Conservation (phyloP, 306 rosid species). For the Prosopis cineraria region DNA sequence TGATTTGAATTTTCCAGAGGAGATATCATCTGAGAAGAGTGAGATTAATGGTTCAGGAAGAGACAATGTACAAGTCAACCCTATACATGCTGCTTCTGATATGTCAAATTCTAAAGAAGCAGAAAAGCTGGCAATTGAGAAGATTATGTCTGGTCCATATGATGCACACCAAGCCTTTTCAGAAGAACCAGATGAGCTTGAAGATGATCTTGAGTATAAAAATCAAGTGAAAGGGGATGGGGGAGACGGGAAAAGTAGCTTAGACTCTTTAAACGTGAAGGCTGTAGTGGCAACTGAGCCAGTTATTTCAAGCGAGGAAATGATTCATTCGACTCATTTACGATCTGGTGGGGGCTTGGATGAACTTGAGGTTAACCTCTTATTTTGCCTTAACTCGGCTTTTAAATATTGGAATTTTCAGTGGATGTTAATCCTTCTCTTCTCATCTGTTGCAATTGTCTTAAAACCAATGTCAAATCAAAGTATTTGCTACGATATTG, state of each 20-base stretch:
- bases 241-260: conserved; percentile 32
- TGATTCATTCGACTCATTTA: conserved; percentile 39
- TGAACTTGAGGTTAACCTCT: conserved; percentile 83
- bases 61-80: conserved; percentile 33
- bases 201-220: conserved; percentile 49
- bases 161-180: conserved; percentile 52
- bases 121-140: conserved; percentile 73
- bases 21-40: conserved; percentile 48
- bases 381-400: conserved; percentile 31
- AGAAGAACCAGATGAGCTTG: conserved; percentile 81
- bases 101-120: conserved; percentile 60
- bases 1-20: conserved; percentile 41
- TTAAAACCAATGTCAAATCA: conserved; percentile 9
- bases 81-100: conserved; percentile 35
- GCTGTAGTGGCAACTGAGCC: conserved; percentile 36
- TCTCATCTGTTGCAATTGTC: conserved; percentile 26
- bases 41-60: conserved; percentile 44
- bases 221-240: conserved; percentile 54
- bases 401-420: conserved; percentile 14
- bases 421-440: not conserved
- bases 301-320: conserved; percentile 41
- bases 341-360: conserved; percentile 57
- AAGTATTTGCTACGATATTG: not conserved
- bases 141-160: conserved; percentile 63
- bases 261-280: conserved; percentile 45